Conservation (phyloP, 2,329 filamentous ascomycete genomes). For the Camptophora hylomeconis region DNA sequence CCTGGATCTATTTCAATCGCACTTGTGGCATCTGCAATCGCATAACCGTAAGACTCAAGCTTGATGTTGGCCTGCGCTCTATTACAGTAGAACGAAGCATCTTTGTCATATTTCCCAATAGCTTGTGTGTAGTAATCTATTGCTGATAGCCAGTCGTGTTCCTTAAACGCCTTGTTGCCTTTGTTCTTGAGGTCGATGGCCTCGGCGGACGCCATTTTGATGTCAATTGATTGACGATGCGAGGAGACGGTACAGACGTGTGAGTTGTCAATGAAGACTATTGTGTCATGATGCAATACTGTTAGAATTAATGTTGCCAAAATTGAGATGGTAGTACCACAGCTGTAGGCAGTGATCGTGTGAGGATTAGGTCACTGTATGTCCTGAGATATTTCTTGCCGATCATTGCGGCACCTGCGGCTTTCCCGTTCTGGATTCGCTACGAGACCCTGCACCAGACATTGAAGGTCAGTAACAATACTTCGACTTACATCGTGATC, state of each 20-base stretch:
- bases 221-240: not conserved
- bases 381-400: too few species aligned
- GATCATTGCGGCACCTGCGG: too few species aligned
- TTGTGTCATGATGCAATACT: too few species aligned
- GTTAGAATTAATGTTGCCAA: too few species aligned
- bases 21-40: slow-evolving; percentile 78
- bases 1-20: slow-evolving; percentile 79
- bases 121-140: slow-evolving; percentile 77
- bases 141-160: slow-evolving; percentile 74
- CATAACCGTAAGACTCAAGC: slow-evolving; percentile 86
- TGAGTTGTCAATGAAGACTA: slow-evolving; percentile 5
- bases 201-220: slow-evolving; percentile 41
- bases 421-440: too few species aligned
- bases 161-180: slow-evolving; percentile 83
- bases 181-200: slow-evolving; percentile 80
- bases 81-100: slow-evolving; percentile 88
- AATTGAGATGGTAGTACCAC: too few species aligned
- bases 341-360: too few species aligned
- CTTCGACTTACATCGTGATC: too few species aligned
- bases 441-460: too few species aligned
- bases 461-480: too few species aligned
- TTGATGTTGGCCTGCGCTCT: slow-evolving; percentile 90
- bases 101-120: slow-evolving; percentile 68
- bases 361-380: too few species aligned
- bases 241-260: too few species aligned